These are phyloP conservation scores for Trichosporon coremiiforme DNA, from an alignment of 1,284 basidiomycete genomes.

Conservation along the genomic window DNA sequence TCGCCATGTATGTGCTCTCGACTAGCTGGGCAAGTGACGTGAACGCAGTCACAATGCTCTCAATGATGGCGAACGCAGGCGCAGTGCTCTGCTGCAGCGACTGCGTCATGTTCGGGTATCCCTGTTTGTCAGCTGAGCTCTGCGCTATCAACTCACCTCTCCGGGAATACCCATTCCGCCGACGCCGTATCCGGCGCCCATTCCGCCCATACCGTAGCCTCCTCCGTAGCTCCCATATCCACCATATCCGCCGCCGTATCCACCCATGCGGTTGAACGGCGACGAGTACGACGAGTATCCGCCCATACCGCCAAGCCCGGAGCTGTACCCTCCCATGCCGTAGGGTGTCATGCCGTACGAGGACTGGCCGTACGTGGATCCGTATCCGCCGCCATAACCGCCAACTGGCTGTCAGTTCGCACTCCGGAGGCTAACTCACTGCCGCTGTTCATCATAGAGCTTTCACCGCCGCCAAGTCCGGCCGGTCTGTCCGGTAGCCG, in stretches of 20 bases:
- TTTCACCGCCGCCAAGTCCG: slow-evolving; percentile 33
- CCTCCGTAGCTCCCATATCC: slow-evolving; percentile 38
- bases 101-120: slow-evolving; percentile 71
- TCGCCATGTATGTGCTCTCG: slow-evolving; percentile 97
- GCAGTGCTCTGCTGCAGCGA: slow-evolving; percentile 86
- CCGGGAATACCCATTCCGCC: slow-evolving; percentile 58
- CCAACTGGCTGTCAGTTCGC: slow-evolving; percentile 1
- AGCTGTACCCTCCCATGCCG: slow-evolving; percentile 25
- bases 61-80: slow-evolving; percentile 89
- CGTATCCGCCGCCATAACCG: slow-evolving; percentile 20
- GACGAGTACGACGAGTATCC: slow-evolving; percentile 36
- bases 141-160: slow-evolving; percentile 49
- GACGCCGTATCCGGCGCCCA: slow-evolving; percentile 59
- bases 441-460: slow-evolving; percentile 20
- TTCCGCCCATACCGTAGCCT: slow-evolving; percentile 47
- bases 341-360: slow-evolving; percentile 33
- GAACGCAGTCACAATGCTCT: slow-evolving; percentile 94
- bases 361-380: slow-evolving; percentile 34
- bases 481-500: slow-evolving; percentile 47
- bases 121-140: slow-evolving; percentile 31
- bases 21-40: slow-evolving; percentile 96
- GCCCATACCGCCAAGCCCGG: slow-evolving; percentile 45
- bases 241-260: slow-evolving; percentile 57
- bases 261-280: slow-evolving; percentile 41
- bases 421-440: neutral